A percentile compares a stretch with the other conserved stretches of the same genome.
phyloP scores from a whole-genome alignment of 106 monocot species.

The Iris macrosiphon region DNA sequence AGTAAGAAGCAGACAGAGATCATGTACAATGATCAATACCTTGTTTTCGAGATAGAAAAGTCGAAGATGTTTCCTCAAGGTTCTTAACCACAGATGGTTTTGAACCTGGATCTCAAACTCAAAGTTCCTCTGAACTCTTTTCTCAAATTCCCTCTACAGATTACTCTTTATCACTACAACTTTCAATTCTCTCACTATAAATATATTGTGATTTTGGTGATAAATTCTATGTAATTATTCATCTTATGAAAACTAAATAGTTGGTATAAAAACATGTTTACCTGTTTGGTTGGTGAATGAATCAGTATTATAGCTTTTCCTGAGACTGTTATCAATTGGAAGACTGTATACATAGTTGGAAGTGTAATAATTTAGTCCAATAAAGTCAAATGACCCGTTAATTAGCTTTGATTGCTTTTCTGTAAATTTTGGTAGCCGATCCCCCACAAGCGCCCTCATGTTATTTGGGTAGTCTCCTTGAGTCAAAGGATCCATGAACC shows the following conservation, averaged over 20 bases:
- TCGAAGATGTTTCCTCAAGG: not conserved
- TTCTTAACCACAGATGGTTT: no score
- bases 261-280: not conserved
- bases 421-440: slow-evolving; percentile 35
- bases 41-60: not conserved
- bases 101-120: no score
- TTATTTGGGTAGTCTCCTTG: slow-evolving; percentile 35
- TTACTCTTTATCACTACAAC: no score
- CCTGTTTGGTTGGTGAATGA: not conserved
- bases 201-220: no score
- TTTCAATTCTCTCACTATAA: no score
- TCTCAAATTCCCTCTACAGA: no score
- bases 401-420: slow-evolving; percentile 15
- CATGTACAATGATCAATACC: not conserved
- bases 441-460: slow-evolving; percentile 23
- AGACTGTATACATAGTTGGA: slow-evolving; percentile 6
- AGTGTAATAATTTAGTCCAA: slow-evolving; percentile 45
- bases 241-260: no score
- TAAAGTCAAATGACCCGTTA: slow-evolving; percentile 29
- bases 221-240: no score
- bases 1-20: not conserved
- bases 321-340: not conserved
- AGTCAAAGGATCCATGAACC: slow-evolving; percentile 49
- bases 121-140: no score
- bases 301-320: not conserved